A percentile compares a stretch with the other conserved stretches of the same genome.
phyloP scores from a whole-genome alignment of 2,329 filamentous ascomycete genomes.

The Cordyceps sp. region DNA sequence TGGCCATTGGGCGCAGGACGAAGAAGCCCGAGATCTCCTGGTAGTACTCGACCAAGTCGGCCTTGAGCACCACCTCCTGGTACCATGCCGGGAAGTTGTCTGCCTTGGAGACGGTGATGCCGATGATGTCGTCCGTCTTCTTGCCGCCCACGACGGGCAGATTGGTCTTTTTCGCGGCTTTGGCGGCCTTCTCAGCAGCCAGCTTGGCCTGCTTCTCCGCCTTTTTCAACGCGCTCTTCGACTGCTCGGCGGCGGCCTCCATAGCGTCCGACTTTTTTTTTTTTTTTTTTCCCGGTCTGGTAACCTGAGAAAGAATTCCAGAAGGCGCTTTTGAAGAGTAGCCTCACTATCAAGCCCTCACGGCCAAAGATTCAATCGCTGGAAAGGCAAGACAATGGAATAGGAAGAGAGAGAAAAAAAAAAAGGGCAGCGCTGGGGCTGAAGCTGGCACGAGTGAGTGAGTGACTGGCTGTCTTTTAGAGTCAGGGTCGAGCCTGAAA shows the following conservation, averaged over 20 bases:
- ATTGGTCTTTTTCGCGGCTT: constrained; percentile 37
- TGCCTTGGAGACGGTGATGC: constrained; percentile 72
- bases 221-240: constrained; percentile 50
- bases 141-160: constrained; percentile 39
- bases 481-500: background rate
- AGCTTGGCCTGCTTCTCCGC: constrained; percentile 46
- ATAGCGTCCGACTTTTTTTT: constrained; percentile 7
- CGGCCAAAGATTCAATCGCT: too few species aligned
- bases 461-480: constrained; percentile 2
- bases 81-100: constrained; percentile 93
- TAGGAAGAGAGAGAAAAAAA: background rate
- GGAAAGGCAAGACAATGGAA: too few species aligned
- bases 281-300: background rate
- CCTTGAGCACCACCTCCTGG: constrained; percentile 92
- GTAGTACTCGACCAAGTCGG: constrained; percentile 96
- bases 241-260: constrained; percentile 19
- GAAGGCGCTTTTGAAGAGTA: too few species aligned
- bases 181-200: constrained; percentile 44
- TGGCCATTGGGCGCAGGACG: constrained; percentile 60
- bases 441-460: background rate
- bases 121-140: constrained; percentile 56
- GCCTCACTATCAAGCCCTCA: too few species aligned
- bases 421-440: background rate
- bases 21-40: constrained; percentile 90
- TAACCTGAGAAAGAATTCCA: too few species aligned